Base-by-base conservation (phyloP, 129 eudicot genomes). In the Lonicera japonica region DNA sequence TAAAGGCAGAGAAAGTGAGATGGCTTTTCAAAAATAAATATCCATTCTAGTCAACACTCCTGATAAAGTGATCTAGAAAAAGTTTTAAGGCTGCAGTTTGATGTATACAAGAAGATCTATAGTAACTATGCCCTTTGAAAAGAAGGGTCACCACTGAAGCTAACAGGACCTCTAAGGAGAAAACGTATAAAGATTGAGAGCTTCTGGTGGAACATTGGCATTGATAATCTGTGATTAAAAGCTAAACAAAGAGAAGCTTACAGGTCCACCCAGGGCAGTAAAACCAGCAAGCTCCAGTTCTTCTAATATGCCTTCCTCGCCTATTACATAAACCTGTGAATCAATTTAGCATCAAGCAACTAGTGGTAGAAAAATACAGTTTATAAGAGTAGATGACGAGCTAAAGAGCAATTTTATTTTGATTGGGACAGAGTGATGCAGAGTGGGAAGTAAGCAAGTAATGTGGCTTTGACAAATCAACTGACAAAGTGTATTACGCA, bases 211-310 rank as follows among this genome's bases (percentile, higher is more conserved):
- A 56, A 55, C 3, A 9, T 1, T 15, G 17, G 13, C 5, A n/a
- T 14, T 4, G 4, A 13, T 13, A 20, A 14, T 51, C 21, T 1
- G 21, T 56, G 39, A 23, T 4, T n/a, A 24, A 43, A 25, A 12
- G 5, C 12, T 25, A 54, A 36, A 64, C 5, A 38, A n/a, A 11
- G 4, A 58, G 34, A 15, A 60, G 39, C 87, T 70, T 87, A 92
- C 98, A 17, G 95, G 88, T 70, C 98, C 96, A 50, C 98, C 98
- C 23, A 87, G 70, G 40, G 85, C 83, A 57, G 86, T 80, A 73
- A 79, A 84, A 69, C 97, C 98, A 77, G 96, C 98, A 70, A 84
- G 96, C 73, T 82, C 75, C 60, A 92, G 70, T 85, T 92, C 98
- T 69, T 92, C 96, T 60, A 82, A 22, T 59, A 92, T 92, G 72